Conservation (phyloP, 176 grass and related monocot genomes). For the Pontederia paniculata region DNA sequence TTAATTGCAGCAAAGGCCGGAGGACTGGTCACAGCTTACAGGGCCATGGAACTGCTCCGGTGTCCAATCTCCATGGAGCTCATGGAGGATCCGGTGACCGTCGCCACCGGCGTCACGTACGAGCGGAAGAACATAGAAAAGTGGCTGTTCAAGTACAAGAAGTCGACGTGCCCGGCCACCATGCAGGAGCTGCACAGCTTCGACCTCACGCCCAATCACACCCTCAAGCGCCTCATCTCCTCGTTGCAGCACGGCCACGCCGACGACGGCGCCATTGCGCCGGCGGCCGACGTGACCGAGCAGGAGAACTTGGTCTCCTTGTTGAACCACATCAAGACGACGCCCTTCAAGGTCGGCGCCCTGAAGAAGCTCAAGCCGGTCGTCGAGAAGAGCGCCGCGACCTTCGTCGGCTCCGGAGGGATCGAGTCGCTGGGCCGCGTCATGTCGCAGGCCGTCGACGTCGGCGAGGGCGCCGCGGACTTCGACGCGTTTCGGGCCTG, state of each 20-base stretch:
- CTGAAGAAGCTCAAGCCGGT: constrained; percentile 34
- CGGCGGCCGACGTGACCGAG: constrained; percentile 16
- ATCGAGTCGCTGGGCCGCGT: constrained; percentile 33
- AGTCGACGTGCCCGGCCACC: constrained; percentile 60
- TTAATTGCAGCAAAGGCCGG: neutral
- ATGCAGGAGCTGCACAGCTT: constrained; percentile 55
- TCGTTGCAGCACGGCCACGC: constrained; percentile 26
- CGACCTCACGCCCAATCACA: constrained; percentile 83
- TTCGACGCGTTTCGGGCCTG: constrained; percentile 50
- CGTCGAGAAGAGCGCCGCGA: constrained; percentile 28
- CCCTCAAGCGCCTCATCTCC: constrained; percentile 66
- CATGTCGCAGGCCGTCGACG: constrained; percentile 35
- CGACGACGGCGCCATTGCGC: constrained; percentile 4
- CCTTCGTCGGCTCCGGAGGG: constrained; percentile 39
- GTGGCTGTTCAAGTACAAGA: constrained; percentile 59
- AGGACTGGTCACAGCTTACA: neutral
- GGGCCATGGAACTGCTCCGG: constrained; percentile 41
- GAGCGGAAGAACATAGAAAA: constrained; percentile 72
- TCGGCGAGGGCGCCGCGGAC: constrained; percentile 28
- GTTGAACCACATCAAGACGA: constrained; percentile 31
- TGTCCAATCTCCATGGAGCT: constrained; percentile 94
- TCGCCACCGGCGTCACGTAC: constrained; percentile 78
- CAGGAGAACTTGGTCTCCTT: constrained; percentile 28
- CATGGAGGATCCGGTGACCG: constrained; percentile 75
- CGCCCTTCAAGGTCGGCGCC: constrained; percentile 70